phyloP scores from a whole-genome alignment of 2,329 filamentous ascomycete species.

The Neofusicoccum cordaticola region DNA sequence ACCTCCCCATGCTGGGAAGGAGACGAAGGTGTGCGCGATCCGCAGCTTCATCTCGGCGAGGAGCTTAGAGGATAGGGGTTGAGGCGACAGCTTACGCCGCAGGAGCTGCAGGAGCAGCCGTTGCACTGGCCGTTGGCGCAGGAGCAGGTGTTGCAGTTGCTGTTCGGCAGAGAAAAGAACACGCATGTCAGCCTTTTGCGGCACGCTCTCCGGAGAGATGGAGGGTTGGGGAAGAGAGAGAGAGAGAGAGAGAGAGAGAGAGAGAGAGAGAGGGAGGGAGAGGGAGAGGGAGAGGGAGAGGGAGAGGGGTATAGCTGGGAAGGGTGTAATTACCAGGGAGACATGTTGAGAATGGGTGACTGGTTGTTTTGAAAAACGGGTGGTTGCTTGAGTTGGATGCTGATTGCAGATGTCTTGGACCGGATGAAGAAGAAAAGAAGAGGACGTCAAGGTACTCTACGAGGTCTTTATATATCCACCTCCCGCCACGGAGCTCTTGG shows the following conservation, averaged over 20 bases:
- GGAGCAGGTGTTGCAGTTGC: conserved; percentile 28
- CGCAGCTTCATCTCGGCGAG: neutral
- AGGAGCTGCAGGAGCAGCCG: conserved; percentile 31
- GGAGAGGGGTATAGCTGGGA: neutral
- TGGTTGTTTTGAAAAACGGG: neutral
- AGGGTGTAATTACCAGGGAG: conserved; percentile 20
- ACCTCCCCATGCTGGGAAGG: neutral
- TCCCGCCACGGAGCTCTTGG: neutral
- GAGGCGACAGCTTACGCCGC: conserved; percentile 21
- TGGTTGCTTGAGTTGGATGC: neutral
- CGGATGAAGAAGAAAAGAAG: conserved; percentile 2
- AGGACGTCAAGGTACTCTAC: neutral
- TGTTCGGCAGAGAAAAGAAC: neutral
- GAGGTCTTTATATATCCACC: conserved; percentile 17
- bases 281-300: too few species aligned
- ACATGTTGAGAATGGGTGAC: conserved; percentile 18
- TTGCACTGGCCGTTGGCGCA: conserved; percentile 31
- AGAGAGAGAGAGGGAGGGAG: too few species aligned
- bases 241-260: too few species aligned
- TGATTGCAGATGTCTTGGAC: neutral
- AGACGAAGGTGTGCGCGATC: neutral
- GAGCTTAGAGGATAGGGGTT: neutral
- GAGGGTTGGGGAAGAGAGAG: neutral
- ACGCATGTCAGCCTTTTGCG: conserved; percentile 6
- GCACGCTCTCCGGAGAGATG: neutral